These are phyloP conservation scores for Aspergillus saccharolyticus DNA, from an alignment of 495 filamentous ascomycete species.

Conservation along the genomic window DNA sequence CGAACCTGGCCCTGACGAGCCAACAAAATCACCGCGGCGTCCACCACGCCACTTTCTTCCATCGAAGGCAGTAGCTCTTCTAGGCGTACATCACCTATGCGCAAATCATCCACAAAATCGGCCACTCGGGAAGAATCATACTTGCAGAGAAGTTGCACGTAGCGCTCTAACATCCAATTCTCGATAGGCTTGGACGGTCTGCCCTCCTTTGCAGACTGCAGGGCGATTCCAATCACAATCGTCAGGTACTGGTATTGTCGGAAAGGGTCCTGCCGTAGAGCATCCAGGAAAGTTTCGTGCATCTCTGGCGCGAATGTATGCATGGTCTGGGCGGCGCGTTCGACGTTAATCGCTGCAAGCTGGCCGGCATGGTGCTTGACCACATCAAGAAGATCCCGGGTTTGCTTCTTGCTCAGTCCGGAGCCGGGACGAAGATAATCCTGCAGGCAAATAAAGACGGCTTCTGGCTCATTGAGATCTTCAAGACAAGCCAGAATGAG, in stretches of 20 bases:
- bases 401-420: conserved; percentile 67
- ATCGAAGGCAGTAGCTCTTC: conserved; percentile 79
- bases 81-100: conserved; percentile 73
- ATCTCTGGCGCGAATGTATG: conserved; percentile 61
- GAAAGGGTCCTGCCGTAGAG: conserved; percentile 56
- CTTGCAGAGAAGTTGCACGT: conserved; percentile 84
- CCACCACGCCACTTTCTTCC: conserved; percentile 83
- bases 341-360: conserved; percentile 64
- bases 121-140: conserved; percentile 80
- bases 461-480: conserved; percentile 67
- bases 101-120: conserved; percentile 73
- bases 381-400: conserved; percentile 66
- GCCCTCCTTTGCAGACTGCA: conserved; percentile 34
- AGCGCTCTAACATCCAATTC: conserved; percentile 68
- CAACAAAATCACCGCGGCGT: conserved; percentile 88
- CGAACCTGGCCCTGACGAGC: conserved; percentile 82
- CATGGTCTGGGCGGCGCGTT: conserved; percentile 63
- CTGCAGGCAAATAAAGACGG: conserved; percentile 73
- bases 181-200: conserved; percentile 27
- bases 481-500: conserved; percentile 81
- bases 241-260: conserved; percentile 73
- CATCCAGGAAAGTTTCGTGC: conserved; percentile 63
- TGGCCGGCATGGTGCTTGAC: conserved; percentile 63
- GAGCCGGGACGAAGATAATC: conserved; percentile 71
- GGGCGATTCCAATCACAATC: conserved; percentile 66